Percentiles rank a stretch among this genome's conserved stretches.
phyloP scores from a whole-genome alignment of 2,329 filamentous ascomycete species.

The Septoria linicola region DNA sequence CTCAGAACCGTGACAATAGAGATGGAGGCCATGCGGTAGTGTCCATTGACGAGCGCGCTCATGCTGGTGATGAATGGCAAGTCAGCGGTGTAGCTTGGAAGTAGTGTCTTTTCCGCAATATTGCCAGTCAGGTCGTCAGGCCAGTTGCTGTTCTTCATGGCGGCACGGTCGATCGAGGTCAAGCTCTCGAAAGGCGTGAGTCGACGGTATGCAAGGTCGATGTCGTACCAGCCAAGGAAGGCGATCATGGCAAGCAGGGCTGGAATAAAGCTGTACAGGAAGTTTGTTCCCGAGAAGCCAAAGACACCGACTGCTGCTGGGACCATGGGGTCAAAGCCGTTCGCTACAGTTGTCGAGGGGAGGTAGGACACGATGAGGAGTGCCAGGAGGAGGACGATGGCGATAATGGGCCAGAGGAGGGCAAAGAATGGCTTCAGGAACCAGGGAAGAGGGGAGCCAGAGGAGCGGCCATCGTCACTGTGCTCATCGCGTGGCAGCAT shows the following conservation, averaged over 20 bases:
- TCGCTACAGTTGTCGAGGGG: conserved; percentile 62
- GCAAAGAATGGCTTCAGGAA: conserved; percentile 67
- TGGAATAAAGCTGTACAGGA: conserved; percentile 77
- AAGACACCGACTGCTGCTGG: conserved; percentile 43
- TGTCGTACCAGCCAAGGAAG: conserved; percentile 64
- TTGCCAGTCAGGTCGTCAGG: conserved; percentile 51
- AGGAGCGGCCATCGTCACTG: conserved; percentile 9
- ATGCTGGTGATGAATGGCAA: conserved; percentile 61
- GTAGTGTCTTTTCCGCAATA: conserved; percentile 61
- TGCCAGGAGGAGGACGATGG: conserved; percentile 63
- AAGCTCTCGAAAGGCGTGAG: conserved; percentile 70
- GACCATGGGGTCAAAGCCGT: conserved; percentile 71
- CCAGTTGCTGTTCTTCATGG: conserved; percentile 26
- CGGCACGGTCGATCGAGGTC: conserved; percentile 34
- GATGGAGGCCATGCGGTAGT: conserved; percentile 64
- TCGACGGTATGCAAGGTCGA: conserved; percentile 65
- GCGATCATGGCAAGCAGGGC: conserved; percentile 65
- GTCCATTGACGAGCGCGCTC: conserved; percentile 59
- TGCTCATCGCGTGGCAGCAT: conserved; percentile 25
- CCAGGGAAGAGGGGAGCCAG: conserved; percentile 59
- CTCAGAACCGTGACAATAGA: conserved; percentile 61
- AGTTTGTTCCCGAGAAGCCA: conserved; percentile 83
- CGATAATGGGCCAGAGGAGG: conserved; percentile 63
- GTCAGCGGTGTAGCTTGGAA: conserved; percentile 69
- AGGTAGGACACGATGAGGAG: conserved; percentile 75